These are phyloP conservation scores for Phoma sp. DNA, from an alignment of 2,329 filamentous ascomycete species.

Conservation along the genomic window DNA sequence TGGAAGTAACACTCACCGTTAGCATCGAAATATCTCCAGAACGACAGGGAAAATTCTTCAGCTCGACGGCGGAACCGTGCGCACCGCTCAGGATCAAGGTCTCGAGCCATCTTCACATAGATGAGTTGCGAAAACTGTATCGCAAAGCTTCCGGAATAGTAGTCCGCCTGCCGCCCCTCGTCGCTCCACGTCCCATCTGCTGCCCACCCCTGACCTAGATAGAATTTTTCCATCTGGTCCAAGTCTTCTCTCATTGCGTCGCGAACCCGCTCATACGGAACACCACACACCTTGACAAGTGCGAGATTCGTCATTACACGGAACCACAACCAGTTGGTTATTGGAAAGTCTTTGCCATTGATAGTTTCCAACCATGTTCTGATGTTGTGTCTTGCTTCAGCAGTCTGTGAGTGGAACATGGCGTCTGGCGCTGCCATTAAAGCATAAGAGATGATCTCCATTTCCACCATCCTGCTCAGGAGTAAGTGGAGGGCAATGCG, in stretches of 20 bases:
- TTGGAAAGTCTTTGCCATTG: conserved; percentile 55
- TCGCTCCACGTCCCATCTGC: conserved; percentile 55
- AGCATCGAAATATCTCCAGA: conserved; percentile 59
- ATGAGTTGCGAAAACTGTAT: conserved; percentile 60
- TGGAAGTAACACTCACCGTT: conserved; percentile 43
- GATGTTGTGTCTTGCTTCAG: conserved; percentile 47
- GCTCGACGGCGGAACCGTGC: conserved; percentile 50
- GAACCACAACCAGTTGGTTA: conserved; percentile 62
- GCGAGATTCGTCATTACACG: conserved; percentile 59
- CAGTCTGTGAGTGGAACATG: conserved; percentile 43
- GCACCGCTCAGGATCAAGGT: conserved; percentile 51
- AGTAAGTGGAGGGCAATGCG: too few species aligned
- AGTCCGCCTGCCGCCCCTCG: conserved; percentile 54
- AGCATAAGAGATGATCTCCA: conserved; percentile 59
- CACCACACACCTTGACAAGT: conserved; percentile 51
- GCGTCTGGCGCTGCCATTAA: conserved; percentile 53
- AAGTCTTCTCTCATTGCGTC: conserved; percentile 53
- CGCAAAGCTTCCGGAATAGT: conserved; percentile 62
- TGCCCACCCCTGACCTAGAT: conserved; percentile 56
- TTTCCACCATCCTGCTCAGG: conserved; percentile 56
- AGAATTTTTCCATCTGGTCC: conserved; percentile 54
- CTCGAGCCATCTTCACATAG: conserved; percentile 53
- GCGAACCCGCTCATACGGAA: conserved; percentile 44
- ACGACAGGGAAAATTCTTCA: conserved; percentile 49
- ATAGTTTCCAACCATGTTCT: conserved; percentile 52